Base-by-base conservation (phyloP, 495 filamentous ascomycete genomes). In the Filosporella fistucella region DNA sequence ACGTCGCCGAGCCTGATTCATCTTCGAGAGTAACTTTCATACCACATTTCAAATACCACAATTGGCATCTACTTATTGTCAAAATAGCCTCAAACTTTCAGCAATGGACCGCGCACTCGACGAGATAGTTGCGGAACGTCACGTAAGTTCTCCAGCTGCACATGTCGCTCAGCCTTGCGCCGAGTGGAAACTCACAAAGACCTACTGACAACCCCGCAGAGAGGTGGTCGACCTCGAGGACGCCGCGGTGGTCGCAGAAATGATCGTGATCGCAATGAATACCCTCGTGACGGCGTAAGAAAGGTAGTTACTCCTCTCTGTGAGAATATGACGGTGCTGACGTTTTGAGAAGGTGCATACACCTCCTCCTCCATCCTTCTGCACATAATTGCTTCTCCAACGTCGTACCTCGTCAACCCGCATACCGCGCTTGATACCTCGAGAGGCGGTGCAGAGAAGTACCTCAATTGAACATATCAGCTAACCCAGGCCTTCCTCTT, bases 51-150 rank as follows among this genome's bases (percentile, higher is more conserved):
- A n/a, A n/a, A n/a, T n/a, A n/a, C n/a, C n/a, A n/a, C n/a, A n/a
- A n/a, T n/a, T n/a, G n/a, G n/a, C n/a, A n/a, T n/a, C n/a, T n/a
- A n/a, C n/a, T n/a, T n/a, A n/a, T n/a, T n/a, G n/a, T 41, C 39
- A 24, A 21, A 22, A 33, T 4, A 4, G 13, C 20, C 18, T 28
- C 28, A 26, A 42, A 25, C 24, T 24, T 14, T 17, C n/a, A 24
- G 45, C 4, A 30, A 89, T 93, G 80, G 88, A 93, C 67, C 84
- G 85, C 62, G 84, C 82, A 61, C 75, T 93, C 37, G 88, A 91
- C 64, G 88, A 93, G 63, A 87, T 89, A 58, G 88, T 93, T 54
- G 78, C 78, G 49, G 88, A 89, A 59, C 84, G 85, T 58, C 78
- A 84, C 70, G 86, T 88, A 84, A 61, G 77, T 55, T 58, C n/a